Base-by-base conservation (phyloP, 2,329 filamentous ascomycete genomes). In the Arthrinium puccinioides region DNA sequence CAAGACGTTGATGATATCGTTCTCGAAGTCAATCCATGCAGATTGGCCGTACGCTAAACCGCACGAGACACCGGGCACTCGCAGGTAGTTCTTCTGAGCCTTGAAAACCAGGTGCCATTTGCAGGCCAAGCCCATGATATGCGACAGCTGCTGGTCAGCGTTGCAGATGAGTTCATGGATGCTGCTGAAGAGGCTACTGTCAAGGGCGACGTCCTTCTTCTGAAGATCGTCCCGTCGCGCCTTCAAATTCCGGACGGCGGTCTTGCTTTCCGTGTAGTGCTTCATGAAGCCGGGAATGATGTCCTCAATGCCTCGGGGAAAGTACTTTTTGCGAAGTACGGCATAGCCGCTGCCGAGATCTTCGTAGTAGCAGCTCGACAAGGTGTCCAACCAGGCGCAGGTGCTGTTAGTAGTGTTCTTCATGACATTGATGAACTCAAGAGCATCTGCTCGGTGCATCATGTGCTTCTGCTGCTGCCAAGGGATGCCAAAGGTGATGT, bases 241-340 rank as follows among this genome's bases (percentile, higher is more conserved):
- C 11, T 27, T 13, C 9, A 46, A 36, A n/a, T 43, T 31, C 14
- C 15, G 5, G n/a, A 25, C 18, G 4, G 33, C 27, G 10, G 10
- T 16, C 6, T 34, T 23, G n/a, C 33, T 27, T 21, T 25, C 5
- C 14, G 25, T 24, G 24, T 33, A 35, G 23, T 43, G 42, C 26
- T 41, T 38, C 14, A 27, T 5, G 18, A 43, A 44, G 18, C 33
- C 37, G 4, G 16, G 16, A 9, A 44, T 18, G 11, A 32, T 38
- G 15, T 44, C 39, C 18, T 41, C 42, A n/a, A 41, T 39, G 25
- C 37, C 42, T 6, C 18, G 9, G 2, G 42, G 44, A 29, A 41
- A 44, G 25, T 41, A 43, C 10, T 21, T 29, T 5, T 32, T 10
- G 4, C 36, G 27, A 15, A 43, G 36, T 4, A 6, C 14, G 14